phyloP scores from a whole-genome alignment of 2,329 filamentous ascomycete genomes.

The Penicillium occitanis region DNA sequence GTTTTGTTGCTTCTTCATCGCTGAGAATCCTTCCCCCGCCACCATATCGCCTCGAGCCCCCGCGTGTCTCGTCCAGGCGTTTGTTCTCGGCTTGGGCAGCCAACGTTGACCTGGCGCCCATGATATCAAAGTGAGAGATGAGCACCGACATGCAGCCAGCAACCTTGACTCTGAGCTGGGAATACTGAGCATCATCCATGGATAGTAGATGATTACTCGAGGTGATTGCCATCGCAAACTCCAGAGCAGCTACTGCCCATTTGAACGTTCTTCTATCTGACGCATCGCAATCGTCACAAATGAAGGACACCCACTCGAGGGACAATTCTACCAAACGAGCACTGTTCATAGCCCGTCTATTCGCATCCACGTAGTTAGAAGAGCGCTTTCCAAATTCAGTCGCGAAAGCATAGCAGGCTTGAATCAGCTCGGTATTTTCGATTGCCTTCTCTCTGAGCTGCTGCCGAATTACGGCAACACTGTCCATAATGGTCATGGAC shows the following conservation, averaged over 20 bases:
- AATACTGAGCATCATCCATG: constrained; percentile 84
- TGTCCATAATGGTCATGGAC: constrained; percentile 98
- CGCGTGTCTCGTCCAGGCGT: constrained; percentile 74
- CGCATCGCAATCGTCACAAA: constrained; percentile 93
- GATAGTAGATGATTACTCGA: constrained; percentile 89
- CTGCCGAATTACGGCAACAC: constrained; percentile 85
- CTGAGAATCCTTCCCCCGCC: constrained; percentile 66
- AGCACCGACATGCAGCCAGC: constrained; percentile 95
- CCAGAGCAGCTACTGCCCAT: constrained; percentile 92
- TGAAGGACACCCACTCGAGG: constrained; percentile 96
- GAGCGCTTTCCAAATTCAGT: constrained; percentile 97
- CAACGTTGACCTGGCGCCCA: constrained; percentile 90
- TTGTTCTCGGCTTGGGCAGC: constrained; percentile 94
- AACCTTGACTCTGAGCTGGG: constrained; percentile 78
- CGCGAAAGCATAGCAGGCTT: constrained; percentile 98
- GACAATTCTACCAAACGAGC: constrained; percentile 89
- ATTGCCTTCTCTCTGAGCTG: constrained; percentile 70
- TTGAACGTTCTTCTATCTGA: constrained; percentile 94
- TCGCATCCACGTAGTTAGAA: constrained; percentile 92
- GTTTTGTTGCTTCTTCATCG: constrained; percentile 79
- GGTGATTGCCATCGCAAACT: constrained; percentile 98
- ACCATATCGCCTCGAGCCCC: constrained; percentile 74
- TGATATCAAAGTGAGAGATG: constrained; percentile 98
- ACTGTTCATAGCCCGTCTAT: constrained; percentile 94
- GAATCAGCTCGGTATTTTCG: constrained; percentile 91